Percentiles rank a stretch among this genome's conserved stretches.
Evolutionary conservation across 768 basidiomycete genomes (phyloP).

Genomic region (Suillus sp.): DNA sequence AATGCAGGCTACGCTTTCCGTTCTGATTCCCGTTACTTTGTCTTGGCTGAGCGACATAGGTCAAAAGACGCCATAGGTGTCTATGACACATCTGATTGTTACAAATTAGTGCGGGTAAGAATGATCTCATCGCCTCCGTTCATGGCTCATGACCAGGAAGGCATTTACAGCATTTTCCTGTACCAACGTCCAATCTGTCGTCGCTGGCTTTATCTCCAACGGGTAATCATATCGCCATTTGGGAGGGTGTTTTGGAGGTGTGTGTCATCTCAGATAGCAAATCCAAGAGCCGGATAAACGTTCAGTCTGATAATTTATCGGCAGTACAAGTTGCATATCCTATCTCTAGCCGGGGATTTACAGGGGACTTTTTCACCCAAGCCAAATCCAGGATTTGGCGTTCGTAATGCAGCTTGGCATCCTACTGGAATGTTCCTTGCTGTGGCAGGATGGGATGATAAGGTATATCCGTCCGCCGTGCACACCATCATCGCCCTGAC

Average conservation of each 20-base stretch:
- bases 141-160: constrained; percentile 23
- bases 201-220: constrained; percentile 76
- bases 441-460: constrained; percentile 88
- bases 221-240: constrained; percentile 74
- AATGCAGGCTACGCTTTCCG: constrained; percentile 73
- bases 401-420: constrained; percentile 82
- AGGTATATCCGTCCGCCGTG: constrained; percentile 44
- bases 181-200: constrained; percentile 72
- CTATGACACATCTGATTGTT: constrained; percentile 73
- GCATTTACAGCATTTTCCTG: constrained; percentile 70
- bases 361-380: constrained; percentile 70
- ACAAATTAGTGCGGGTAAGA: constrained; percentile 69
- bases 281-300: background rate
- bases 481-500: constrained; percentile 8
- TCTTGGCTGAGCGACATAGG: constrained; percentile 86
- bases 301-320: constrained; percentile 7
- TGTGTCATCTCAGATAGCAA: constrained; percentile 29
- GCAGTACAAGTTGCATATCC: constrained; percentile 76
- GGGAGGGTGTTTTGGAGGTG: constrained; percentile 87
- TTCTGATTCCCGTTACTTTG: constrained; percentile 79
- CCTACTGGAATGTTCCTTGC: constrained; percentile 82
- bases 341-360: constrained; percentile 65
- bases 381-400: constrained; percentile 82
- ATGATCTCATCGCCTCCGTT: constrained; percentile 5
- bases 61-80: constrained; percentile 87